Evolutionary conservation across 2,329 filamentous ascomycete genomes (phyloP), one percentile per base, ranked within the genome.

Genomic region (Aspergillus transmontanensis): DNA sequence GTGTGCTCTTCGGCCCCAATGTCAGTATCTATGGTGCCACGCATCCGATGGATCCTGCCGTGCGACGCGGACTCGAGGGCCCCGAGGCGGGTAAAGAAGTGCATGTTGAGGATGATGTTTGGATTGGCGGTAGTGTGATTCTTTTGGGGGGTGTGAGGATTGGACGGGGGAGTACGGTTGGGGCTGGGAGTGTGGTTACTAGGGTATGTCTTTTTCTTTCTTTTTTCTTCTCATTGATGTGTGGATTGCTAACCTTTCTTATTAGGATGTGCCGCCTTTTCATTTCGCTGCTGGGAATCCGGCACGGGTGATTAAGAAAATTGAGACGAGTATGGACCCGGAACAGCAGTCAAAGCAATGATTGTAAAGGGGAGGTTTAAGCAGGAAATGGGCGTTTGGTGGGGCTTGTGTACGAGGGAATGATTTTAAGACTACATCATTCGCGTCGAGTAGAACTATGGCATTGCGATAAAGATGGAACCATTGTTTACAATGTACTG

Each of bases 21-120:
- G 83, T 86, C 3, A 78, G 73, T 58, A 83, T 87, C 23, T 84
- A 83, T 53, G 79, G 82, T 0, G 85, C 84, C 0, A 85, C 82
- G 21, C 85, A 86, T 63, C 82, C 85, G 63, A 77, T 79, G 0
- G 82, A 84, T 46, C 82, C 85, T 6, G 76, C 80, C 56, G 80
- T 77, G 41, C 77, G 83, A 7, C 72, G 79, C 14, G 70, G 70
- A 0, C 34, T 72, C 16, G 80, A 83, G 9, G 78, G 82, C 28
- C 75, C 85, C 10, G 84, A 86, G 65, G 85, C 81, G 62, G 82
- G 82, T 0, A 76, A 76, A 41, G 80, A 81, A 0, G 80, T 86
- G 0, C 76, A 75, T 9, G 82, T 86, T 58, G 83, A 83, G 6
- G 72, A 81, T 39, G 80, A 82, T 55, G 80, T 77, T 39, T 81